These are phyloP conservation scores for Incumbomyces lentus DNA, from an alignment of 2,329 filamentous ascomycete species.

Conservation along the genomic window DNA sequence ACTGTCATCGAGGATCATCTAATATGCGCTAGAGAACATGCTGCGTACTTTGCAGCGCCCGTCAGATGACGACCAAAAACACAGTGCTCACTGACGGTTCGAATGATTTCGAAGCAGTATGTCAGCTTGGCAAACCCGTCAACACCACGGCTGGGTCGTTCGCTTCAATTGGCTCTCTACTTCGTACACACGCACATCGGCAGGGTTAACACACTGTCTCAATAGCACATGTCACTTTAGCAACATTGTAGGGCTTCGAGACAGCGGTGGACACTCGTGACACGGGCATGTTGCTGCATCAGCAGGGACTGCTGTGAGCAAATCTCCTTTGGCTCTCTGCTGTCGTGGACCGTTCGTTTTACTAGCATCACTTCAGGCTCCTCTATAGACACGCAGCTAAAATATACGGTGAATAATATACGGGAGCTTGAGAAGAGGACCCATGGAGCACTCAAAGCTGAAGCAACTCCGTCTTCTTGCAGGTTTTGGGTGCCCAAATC, in stretches of 20 bases:
- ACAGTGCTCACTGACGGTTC: neutral
- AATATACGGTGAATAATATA: neutral
- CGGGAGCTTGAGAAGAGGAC: neutral
- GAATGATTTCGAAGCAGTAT: neutral
- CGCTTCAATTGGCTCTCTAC: neutral
- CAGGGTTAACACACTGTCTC: too few species aligned
- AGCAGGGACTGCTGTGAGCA: neutral
- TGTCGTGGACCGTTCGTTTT: neutral
- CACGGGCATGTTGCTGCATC: neutral
- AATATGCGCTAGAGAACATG: too few species aligned
- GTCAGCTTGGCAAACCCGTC: neutral
- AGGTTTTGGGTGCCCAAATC: neutral
- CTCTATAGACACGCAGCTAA: neutral
- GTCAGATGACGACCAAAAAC: too few species aligned
- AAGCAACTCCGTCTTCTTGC: slow-evolving; percentile 1
- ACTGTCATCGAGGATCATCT: too few species aligned
- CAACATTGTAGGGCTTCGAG: neutral
- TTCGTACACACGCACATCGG: too few species aligned
- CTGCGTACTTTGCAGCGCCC: too few species aligned
- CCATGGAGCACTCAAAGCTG: neutral
- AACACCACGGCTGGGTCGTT: neutral
- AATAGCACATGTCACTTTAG: neutral
- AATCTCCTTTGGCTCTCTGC: neutral
- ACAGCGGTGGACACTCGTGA: neutral
- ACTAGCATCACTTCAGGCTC: slow-evolving; percentile 4